A percentile compares a stretch with the other conserved stretches of the same genome.
These are phyloP conservation scores for Termitomyces sp. DNA, from an alignment of 768 basidiomycete genomes.

Conservation along the genomic window DNA sequence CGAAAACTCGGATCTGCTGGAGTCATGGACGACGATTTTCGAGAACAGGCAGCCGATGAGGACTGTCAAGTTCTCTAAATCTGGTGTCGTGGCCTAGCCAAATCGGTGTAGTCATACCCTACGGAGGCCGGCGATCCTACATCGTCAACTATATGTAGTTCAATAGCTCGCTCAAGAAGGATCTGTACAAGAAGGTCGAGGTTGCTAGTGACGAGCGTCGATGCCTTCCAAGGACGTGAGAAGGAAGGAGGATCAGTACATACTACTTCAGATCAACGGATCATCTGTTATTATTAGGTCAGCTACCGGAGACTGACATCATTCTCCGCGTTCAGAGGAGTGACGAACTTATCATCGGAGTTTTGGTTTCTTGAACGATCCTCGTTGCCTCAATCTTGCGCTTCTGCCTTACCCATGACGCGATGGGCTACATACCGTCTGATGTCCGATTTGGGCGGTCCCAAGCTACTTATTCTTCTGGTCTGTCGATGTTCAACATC, in stretches of 20 bases:
- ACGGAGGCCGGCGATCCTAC: conserved; percentile 97
- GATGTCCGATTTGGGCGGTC: conserved; percentile 95
- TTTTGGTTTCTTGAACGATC: conserved; percentile 98
- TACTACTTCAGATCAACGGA: too few species aligned
- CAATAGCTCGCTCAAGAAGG: conserved; percentile 99
- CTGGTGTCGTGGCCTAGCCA: conserved; percentile 92
- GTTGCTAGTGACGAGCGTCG: conserved; percentile 98
- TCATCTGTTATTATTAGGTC: too few species aligned
- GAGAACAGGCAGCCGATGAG: too few species aligned
- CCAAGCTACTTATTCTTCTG: conserved; percentile 93
- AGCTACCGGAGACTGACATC: too few species aligned
- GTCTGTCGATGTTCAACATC: conserved; percentile 78
- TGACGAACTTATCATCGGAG: conserved; percentile 99
- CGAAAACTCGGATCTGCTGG: too few species aligned
- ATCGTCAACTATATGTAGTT: conserved; percentile 99
- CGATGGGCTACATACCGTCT: conserved; percentile 89
- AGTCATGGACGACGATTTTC: too few species aligned
- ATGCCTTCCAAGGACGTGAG: conserved; percentile 99
- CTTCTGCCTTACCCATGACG: conserved; percentile 95
- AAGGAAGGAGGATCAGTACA: too few species aligned
- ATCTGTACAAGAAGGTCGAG: conserved; percentile 98
- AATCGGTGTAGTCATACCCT: conserved; percentile 98
- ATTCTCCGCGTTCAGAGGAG: conserved; percentile 95
- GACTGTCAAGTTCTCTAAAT: conserved; percentile 99
- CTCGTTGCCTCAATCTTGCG: conserved; percentile 95